Evolutionary conservation across 371 early-diverging fungal species (phyloP).

Genomic region (Mucor irregularis): DNA sequence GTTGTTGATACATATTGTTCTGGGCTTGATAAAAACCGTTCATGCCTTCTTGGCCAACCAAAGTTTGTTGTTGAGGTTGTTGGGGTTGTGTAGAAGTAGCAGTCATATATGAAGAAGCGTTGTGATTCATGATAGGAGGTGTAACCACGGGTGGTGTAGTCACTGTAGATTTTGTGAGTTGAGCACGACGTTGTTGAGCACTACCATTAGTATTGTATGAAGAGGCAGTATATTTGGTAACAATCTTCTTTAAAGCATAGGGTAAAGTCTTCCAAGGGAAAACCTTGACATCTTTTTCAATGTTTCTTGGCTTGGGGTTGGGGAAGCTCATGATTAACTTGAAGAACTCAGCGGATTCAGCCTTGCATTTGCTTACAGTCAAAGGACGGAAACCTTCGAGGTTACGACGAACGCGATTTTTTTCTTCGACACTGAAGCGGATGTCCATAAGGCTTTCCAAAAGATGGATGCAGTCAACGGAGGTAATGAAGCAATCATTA

Average conservation of each 20-base stretch:
- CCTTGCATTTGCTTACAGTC: constrained; percentile 76
- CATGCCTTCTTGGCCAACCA: neutral
- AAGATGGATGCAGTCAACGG: constrained; percentile 78
- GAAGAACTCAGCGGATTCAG: constrained; percentile 76
- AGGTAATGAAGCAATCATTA: constrained; percentile 76
- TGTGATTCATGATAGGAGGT: neutral
- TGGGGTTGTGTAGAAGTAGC: neutral
- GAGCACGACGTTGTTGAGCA: constrained; percentile 1
- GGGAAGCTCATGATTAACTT: constrained; percentile 82
- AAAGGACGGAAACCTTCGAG: constrained; percentile 81
- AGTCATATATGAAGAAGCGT: neutral
- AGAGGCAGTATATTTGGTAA: constrained; percentile 62
- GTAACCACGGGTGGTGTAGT: neutral
- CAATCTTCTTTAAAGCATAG: constrained; percentile 70
- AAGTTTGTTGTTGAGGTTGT: neutral
- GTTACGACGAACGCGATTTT: constrained; percentile 84
- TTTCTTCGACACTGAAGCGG: constrained; percentile 81
- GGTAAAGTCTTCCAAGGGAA: constrained; percentile 75
- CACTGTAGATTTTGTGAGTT: neutral
- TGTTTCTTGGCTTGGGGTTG: constrained; percentile 82
- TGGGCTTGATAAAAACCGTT: neutral
- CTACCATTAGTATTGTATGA: constrained; percentile 2
- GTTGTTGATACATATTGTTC: neutral
- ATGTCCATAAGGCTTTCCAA: constrained; percentile 76
- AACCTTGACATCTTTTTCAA: constrained; percentile 86